Base-by-base conservation (phyloP, 192 early-diverging fungal genomes). In the Coemansia sp. region DNA sequence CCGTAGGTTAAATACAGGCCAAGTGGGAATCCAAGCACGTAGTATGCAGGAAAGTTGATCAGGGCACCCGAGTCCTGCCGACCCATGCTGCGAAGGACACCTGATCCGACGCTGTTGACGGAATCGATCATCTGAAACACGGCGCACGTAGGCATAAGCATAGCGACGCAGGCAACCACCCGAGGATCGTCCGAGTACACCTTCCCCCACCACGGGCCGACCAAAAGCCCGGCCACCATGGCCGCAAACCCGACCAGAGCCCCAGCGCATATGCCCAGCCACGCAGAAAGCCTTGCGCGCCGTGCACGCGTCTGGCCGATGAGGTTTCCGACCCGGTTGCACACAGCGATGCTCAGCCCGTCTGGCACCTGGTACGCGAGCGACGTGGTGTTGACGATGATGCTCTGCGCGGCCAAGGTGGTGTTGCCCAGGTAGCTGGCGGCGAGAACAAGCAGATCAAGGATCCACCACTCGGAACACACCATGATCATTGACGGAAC, bases 61-160 rank as follows among this genome's bases (percentile, higher is more conserved):
- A 68, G 59, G 12, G 87, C 87, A 48, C 85, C 87, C n/a, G 79
- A 60, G 34, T 78, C 71, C 57, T 88, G 87, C 51, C 84, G 74
- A 5, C 86, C 87, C 36, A 86, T 62, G 54, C 83, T 84, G 41
- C 87, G 85, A 41, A 88, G 70, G 37, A 86, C 78, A 33, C 87
- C 86, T 5, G 87, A 87, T 17, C 86, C 86, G 15, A 91, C 84
- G 65, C 83, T 86, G 39, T 88, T 87, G 4, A 89, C 61, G 4
- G 86, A 86, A 72, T 93, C 91, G 5, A 70, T 32, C 66, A 80
- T 71, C 70, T 94, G 92, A 77, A 89, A 94, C 35, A 90, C 32
- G 0, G 93, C 94, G 32, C 85, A 90, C n/a, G 94, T 70, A 0
- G 95, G 95, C 75, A 97, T 78, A 11, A 96, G 84, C 53, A 61